These are phyloP conservation scores for Diddensiella santjacobensis DNA, from an alignment of 805 yeast genomes.

Conservation along the genomic window DNA sequence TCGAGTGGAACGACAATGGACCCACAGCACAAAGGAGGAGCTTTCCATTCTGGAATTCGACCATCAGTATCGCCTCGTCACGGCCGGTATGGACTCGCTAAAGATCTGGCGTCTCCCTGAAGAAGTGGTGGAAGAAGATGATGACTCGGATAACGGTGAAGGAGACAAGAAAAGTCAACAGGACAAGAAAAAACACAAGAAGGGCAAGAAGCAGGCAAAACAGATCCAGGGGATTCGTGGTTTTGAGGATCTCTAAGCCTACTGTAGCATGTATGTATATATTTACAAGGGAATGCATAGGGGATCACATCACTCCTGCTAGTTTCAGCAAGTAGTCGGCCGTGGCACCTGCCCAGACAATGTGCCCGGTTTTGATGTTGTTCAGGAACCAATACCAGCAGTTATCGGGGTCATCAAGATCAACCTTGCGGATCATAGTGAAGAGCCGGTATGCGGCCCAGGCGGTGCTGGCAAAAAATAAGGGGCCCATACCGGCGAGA, in stretches of 20 bases:
- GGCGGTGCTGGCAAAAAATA: conserved; percentile 62
- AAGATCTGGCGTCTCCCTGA: conserved; percentile 60
- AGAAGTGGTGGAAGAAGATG: conserved; percentile 15
- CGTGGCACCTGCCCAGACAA: conserved; percentile 34
- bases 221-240: conserved; percentile 22
- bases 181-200: conserved; percentile 17
- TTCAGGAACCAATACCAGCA: conserved; percentile 81
- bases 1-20: conserved; percentile 36
- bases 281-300: too few relatives aligned
- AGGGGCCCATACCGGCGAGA: conserved; percentile 80
- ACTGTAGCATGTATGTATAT: neutral
- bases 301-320: conserved; percentile 21
- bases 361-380: conserved; percentile 62
- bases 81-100: conserved; percentile 79
- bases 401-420: conserved; percentile 70
- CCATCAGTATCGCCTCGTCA: conserved; percentile 68
- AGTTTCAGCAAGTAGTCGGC: conserved; percentile 36
- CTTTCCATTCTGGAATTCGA: conserved; percentile 78
- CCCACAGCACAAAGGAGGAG: conserved; percentile 41
- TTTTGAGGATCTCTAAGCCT: conserved; percentile 21
- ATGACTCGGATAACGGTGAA: conserved; percentile 11
- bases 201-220: conserved; percentile 13
- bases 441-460: conserved; percentile 67
- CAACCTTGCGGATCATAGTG: conserved; percentile 65
- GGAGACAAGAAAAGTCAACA: conserved; percentile 12